Percentiles rank a stretch among this genome's conserved stretches.
Evolutionary conservation across 768 basidiomycete genomes (phyloP).

Genomic region (Rhodotorula diobovata): DNA sequence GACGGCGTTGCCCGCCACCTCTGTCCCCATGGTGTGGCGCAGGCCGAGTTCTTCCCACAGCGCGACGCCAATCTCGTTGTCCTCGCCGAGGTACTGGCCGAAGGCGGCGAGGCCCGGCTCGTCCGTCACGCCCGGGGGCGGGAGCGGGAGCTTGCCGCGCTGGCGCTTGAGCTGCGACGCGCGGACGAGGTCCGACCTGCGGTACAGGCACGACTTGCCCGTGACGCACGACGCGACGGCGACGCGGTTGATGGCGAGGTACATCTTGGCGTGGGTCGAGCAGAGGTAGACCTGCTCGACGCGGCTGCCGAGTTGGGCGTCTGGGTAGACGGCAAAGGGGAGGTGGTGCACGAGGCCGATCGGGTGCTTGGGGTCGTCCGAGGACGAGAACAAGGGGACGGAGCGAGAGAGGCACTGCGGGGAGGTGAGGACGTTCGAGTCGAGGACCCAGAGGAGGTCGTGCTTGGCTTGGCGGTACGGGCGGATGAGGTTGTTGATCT

Average conservation of each 20-base stretch:
- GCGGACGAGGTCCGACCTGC: conserved; percentile 76
- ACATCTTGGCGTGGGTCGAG: conserved; percentile 99
- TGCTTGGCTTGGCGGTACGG: conserved; percentile 73
- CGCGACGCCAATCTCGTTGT: conserved; percentile 90
- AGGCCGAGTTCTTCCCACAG: conserved; percentile 90
- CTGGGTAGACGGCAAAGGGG: conserved; percentile 75
- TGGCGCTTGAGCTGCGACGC: conserved; percentile 53
- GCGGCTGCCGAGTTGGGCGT: conserved; percentile 65
- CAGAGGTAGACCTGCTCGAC: conserved; percentile 93
- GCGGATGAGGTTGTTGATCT: conserved; percentile 90
- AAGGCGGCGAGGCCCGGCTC: conserved; percentile 60
- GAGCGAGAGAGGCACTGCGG: conserved; percentile 76
- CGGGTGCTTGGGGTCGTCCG: conserved; percentile 50
- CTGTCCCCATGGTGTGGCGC: conserved; percentile 82
- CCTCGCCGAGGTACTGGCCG: conserved; percentile 86
- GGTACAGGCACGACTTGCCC: conserved; percentile 92
- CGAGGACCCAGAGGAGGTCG: conserved; percentile 93
- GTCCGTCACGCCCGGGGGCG: conserved; percentile 4
- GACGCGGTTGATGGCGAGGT: conserved; percentile 85
- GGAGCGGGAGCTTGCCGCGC: conserved; percentile 3
- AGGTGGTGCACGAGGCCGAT: conserved; percentile 92
- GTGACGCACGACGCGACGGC: conserved; percentile 91
- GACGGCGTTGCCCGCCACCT: conserved; percentile 81
- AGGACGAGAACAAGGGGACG: conserved; percentile 55
- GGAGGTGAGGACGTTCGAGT: conserved; percentile 82